Evolutionary conservation across 1,284 basidiomycete genomes (phyloP).

Genomic region (Leccinum subrobustum): DNA sequence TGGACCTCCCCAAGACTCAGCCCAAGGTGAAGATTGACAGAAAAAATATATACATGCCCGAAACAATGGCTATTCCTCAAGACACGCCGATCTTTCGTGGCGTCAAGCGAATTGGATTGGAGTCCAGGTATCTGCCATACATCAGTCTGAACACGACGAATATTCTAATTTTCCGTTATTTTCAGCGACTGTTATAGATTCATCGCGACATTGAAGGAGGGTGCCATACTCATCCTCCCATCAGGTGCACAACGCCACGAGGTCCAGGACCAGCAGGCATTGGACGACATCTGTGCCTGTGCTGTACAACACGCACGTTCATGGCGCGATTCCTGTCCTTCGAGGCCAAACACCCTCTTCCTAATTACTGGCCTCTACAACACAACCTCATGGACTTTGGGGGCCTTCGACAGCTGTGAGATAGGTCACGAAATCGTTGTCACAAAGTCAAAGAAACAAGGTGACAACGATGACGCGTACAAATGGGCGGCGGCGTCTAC

Average conservation of each 20-base stretch:
- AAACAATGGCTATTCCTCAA: background rate
- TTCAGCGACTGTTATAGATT: constrained; percentile 3
- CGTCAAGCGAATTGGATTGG: background rate
- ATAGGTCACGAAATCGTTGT: background rate
- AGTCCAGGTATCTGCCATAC: background rate
- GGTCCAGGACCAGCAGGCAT: background rate
- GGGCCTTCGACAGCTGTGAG: constrained; percentile 3
- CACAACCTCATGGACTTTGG: constrained; percentile 1
- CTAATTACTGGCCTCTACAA: constrained; percentile 9
- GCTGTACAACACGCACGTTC: background rate
- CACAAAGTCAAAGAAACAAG: background rate
- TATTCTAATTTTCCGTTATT: background rate
- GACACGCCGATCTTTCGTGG: background rate
- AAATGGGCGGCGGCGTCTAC: background rate
- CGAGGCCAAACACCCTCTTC: background rate
- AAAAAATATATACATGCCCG: too few relatives aligned
- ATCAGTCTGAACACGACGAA: background rate
- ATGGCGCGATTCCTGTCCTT: constrained; percentile 1
- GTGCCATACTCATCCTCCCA: constrained; percentile 13
- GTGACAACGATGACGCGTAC: background rate
- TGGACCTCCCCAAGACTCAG: constrained; percentile 6
- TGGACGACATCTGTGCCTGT: background rate
- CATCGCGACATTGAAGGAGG: background rate
- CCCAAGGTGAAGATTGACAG: background rate
- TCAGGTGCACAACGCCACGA: constrained; percentile 1